These are phyloP conservation scores for Mycena rebaudengoi DNA, from an alignment of 768 basidiomycete genomes.

Conservation along the genomic window DNA sequence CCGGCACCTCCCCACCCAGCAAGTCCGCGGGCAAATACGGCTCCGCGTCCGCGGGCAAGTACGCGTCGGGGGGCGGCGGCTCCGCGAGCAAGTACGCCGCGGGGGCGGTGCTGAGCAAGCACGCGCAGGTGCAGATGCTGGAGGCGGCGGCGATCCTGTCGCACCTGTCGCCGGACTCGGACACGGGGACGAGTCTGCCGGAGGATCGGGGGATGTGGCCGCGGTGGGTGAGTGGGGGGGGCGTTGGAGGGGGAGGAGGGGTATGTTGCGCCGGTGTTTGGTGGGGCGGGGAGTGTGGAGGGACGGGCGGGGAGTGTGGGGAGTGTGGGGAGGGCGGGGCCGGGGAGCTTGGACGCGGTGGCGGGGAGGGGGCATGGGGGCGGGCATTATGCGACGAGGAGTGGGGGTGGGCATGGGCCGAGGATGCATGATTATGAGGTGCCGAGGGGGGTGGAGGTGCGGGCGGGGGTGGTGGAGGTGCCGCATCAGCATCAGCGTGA, in stretches of 20 bases:
- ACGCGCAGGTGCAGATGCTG: constrained; percentile 96
- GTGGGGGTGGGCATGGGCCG: constrained; percentile 54
- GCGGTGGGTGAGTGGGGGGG: constrained; percentile 78
- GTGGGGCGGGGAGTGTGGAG: background rate
- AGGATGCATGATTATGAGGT: constrained; percentile 74
- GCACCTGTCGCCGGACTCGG: constrained; percentile 74
- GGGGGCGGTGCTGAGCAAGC: constrained; percentile 85
- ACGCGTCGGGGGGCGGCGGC: too few relatives aligned
- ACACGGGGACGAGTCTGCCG: constrained; percentile 80
- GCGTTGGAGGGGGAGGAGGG: constrained; percentile 45
- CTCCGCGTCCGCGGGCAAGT: too few relatives aligned
- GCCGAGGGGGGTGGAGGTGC: constrained; percentile 42
- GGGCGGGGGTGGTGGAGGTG: constrained; percentile 61
- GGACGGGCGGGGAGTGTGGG: background rate
- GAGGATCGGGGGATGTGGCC: constrained; percentile 96
- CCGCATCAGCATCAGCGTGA: constrained; percentile 62
- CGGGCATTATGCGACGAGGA: constrained; percentile 32
- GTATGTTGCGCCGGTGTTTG: background rate
- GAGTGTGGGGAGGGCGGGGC: background rate
- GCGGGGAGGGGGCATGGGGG: constrained; percentile 52
- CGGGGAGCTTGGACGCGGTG: constrained; percentile 5
- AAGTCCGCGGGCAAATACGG: too few relatives aligned
- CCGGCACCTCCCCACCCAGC: too few relatives aligned
- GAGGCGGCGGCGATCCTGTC: constrained; percentile 97
- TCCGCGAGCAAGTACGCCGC: too few relatives aligned